A percentile compares a stretch with the other conserved stretches of the same genome.
Conservation (phyloP, 2,329 filamentous ascomycete species). For the Talaromyces sp. region DNA sequence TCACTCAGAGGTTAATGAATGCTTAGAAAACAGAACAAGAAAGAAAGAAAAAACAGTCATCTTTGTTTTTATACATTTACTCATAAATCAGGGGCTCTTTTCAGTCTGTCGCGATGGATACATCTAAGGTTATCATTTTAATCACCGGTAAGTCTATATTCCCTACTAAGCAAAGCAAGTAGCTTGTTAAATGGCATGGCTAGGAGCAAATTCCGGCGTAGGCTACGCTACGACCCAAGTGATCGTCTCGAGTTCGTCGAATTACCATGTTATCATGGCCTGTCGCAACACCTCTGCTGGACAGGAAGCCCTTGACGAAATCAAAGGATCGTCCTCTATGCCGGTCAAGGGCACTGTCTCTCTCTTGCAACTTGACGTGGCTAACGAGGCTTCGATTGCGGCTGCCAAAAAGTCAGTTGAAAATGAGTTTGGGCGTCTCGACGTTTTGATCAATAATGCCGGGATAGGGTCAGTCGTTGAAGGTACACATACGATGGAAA, state of each 20-base stretch:
- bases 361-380: conserved; percentile 6
- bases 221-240: conserved; percentile 19
- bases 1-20: neutral
- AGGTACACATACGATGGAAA: neutral
- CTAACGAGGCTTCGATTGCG: conserved; percentile 6
- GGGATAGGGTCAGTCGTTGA: conserved; percentile 14
- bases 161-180: neutral
- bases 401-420: neutral
- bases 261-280: conserved; percentile 9
- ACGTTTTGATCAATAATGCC: conserved; percentile 44
- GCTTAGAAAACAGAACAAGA: neutral
- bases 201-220: conserved; percentile 23
- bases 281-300: neutral
- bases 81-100: neutral
- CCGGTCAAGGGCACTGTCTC: neutral
- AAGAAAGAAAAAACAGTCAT: neutral
- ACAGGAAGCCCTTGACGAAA: neutral
- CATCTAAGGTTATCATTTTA: neutral
- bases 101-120: neutral
- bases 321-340: neutral
- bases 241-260: conserved; percentile 13
- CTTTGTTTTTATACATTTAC: neutral
- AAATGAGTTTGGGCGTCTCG: conserved; percentile 22
- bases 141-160: neutral
- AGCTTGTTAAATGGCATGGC: neutral